A percentile compares a stretch with the other conserved stretches of the same genome.
phyloP scores from a whole-genome alignment of 176 grass and related monocot genomes.

The Melocanna baccifera region DNA sequence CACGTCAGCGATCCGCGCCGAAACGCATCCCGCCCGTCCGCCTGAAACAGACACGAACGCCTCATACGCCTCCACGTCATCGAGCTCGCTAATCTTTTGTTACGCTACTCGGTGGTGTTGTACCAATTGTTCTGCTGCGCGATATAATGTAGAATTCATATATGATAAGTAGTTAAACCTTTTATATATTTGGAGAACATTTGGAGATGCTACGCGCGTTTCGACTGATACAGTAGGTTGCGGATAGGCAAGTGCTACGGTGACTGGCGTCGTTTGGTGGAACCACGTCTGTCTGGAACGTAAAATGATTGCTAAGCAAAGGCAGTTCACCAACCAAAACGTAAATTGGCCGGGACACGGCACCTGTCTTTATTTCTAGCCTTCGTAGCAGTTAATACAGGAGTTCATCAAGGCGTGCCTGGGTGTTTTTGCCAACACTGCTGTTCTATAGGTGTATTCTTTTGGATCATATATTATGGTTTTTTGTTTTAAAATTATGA shows the following conservation, averaged over 20 bases:
- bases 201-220: background rate
- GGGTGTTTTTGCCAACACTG: background rate
- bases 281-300: background rate
- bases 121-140: no score
- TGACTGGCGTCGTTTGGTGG: no score
- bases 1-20: background rate
- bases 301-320: background rate
- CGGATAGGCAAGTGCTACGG: no score
- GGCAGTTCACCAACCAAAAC: background rate
- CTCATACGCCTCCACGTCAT: background rate
- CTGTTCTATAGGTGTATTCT: no score
- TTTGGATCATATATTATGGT: no score
- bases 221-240: no score
- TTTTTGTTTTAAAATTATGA: no score
- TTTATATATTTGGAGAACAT: background rate
- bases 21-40: conserved; percentile 11
- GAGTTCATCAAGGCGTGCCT: background rate
- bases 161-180: background rate
- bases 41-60: background rate
- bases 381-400: background rate
- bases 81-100: background rate
- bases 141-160: background rate
- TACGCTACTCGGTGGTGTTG: no score
- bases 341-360: background rate
- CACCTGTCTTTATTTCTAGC: background rate